Conservation (phyloP, 805 yeast species). For the Ogataea populi-albae region DNA sequence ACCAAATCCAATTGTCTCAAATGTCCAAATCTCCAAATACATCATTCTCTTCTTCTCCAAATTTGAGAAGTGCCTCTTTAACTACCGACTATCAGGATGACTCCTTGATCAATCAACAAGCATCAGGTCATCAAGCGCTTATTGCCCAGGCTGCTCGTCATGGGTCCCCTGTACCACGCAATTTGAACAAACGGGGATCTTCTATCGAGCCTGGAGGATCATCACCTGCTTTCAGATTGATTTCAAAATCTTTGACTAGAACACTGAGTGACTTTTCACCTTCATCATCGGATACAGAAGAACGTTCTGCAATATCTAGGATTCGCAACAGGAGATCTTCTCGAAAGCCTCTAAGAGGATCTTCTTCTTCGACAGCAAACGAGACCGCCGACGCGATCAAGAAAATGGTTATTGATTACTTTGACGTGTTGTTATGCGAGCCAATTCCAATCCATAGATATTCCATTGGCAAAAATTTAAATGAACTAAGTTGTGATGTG, state of each 20-base stretch:
- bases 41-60: constrained; percentile 26
- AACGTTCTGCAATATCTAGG: constrained; percentile 49
- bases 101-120: constrained; percentile 25
- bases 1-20: constrained; percentile 2
- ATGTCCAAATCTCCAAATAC: constrained; percentile 20
- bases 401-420: constrained; percentile 21
- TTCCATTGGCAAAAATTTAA: constrained; percentile 60
- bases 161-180: constrained; percentile 18
- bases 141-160: constrained; percentile 7
- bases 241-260: constrained; percentile 23
- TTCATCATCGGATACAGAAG: constrained; percentile 71
- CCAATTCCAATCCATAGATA: constrained; percentile 81
- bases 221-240: constrained; percentile 27
- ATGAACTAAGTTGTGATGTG: constrained; percentile 73
- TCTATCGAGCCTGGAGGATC: constrained; percentile 11
- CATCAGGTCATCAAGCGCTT: constrained; percentile 7
- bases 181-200: constrained; percentile 9
- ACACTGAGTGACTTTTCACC: constrained; percentile 39
- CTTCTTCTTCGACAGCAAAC: constrained; percentile 25
- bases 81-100: constrained; percentile 34
- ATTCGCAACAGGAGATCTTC: constrained; percentile 54
- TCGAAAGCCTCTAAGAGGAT: constrained; percentile 28
- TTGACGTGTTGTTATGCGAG: constrained; percentile 80
- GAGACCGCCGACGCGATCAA: constrained; percentile 18
- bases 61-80: constrained; percentile 33